Evolutionary conservation across 805 yeast species (phyloP).

Genomic region (Dipodascus albidus): DNA sequence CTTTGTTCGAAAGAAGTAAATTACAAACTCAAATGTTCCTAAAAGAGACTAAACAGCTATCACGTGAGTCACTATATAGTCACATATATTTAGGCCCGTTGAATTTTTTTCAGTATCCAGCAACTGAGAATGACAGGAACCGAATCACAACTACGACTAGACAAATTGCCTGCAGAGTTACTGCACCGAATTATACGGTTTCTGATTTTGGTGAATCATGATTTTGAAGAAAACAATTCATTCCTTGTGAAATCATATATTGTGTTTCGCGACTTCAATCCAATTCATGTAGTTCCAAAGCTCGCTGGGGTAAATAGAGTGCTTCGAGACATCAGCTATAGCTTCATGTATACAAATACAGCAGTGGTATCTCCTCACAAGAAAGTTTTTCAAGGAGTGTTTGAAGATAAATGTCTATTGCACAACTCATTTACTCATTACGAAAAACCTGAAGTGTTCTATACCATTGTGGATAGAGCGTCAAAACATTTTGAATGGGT

Average conservation of each 20-base stretch:
- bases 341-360: neutral
- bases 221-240: neutral
- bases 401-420: neutral
- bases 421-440: neutral
- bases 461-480: neutral
- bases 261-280: neutral
- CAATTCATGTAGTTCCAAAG: neutral
- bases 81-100: no score
- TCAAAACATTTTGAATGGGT: neutral
- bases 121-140: neutral
- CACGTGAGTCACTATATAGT: no score
- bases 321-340: neutral
- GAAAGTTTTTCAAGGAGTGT: neutral
- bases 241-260: neutral
- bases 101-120: no score
- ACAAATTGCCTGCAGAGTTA: neutral
- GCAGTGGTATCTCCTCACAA: neutral
- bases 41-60: no score
- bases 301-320: neutral
- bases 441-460: neutral
- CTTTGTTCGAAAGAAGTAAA: no score
- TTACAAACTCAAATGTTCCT: no score
- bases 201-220: neutral
- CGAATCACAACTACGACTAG: neutral
- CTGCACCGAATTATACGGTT: neutral